Base-by-base conservation (phyloP, 306 rosid genomes). In the Trifolium pratense region DNA sequence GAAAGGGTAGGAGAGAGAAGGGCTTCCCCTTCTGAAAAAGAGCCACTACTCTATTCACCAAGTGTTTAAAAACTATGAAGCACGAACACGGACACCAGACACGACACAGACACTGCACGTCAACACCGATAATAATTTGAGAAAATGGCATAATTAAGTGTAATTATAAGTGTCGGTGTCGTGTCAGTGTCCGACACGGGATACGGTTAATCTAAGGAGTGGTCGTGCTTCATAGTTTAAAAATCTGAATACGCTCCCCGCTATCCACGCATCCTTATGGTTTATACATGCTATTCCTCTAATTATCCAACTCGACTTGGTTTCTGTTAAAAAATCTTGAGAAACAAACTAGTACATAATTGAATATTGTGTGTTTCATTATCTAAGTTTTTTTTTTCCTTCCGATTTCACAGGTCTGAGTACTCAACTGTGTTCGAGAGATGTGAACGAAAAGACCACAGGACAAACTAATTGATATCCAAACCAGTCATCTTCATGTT, bases 381-480 rank as follows among this genome's bases (percentile, higher is more conserved):
- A 67, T 68, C 16, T 80, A 39, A 68, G 61, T 17, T 39, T 2
- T 74, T 59, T 51, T 80, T 62, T 48, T 58, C 29, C 26, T 73
- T 58, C 57, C 73, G 56, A 4, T 9, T 16, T 17, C 52, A 29
- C 64, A 78, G 76, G 26, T 53, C 42, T 68, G 68, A 42, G 32
- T 61, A 39, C 76, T 59, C 42, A 12, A 29, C 52, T 73, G 68
- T 72, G 29, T 20, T 21, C 0, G 23, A 16, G 21, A 40, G 62
- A 55, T 5, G 11, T 25, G 66, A 53, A 40, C 37, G 15, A 39
- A 49, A 64, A 53, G 42, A 71, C 45, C 67, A 58, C 6, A 26
- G 26, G 61, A 60, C 58, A 15, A 45, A 60, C 58, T 51, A 31
- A n/a, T 32, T 34, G 62, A 25, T 5, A 66, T 52, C 57, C 69